Evolutionary conservation across 2,329 filamentous ascomycete species (phyloP), one percentile per base, ranked within the genome.

Genomic region (Beauveria scarabaeidicola): DNA sequence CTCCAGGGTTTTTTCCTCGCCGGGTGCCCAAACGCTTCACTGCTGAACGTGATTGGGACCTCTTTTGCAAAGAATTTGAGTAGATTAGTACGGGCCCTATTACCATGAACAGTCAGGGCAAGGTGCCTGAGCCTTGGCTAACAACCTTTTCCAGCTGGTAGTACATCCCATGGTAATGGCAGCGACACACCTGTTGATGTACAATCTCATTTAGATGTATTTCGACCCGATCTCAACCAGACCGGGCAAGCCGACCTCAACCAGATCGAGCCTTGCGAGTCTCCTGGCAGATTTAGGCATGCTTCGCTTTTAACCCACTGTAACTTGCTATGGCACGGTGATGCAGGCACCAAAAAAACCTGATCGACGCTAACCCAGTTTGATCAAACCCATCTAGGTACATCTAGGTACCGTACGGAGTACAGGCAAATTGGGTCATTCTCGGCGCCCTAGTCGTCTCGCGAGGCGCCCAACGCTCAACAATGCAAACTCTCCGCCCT

Each of bases 341-440:
- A 58, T 58, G n/a, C 36, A 58, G 55, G 55, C 15, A 51, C 46
- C 36, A 23, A 43, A 43, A 23, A 46, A 51, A 36, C 55, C 55
- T 58, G 36, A 17, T 3, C 6, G 10, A 17, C 46, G 54, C 54
- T 57, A 57, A 41, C 19, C 54, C 44, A 29, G 47, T 47, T 56
- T 43, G 6, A 27, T 5, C 29, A 52, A 52, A 21, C 15, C 32
- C 48, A 36, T 51, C 25, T n/a, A n/a, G n/a, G n/a, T n/a, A n/a
- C n/a, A n/a, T n/a, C n/a, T n/a, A 23, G 23, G 23, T 23, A 23
- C 23, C 23, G 3, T 23, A 23, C 23, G 4, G 23, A 23, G 40
- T 27, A 23, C 19, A 13, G 27, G 52, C 27, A 55, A 47, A 55
- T 55, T 55, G 43, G 19, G 41, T n/a, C n/a, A n/a, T n/a, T n/a